Conservation (phyloP, 768 basidiomycete species). For the Psilocybe cubensis region DNA sequence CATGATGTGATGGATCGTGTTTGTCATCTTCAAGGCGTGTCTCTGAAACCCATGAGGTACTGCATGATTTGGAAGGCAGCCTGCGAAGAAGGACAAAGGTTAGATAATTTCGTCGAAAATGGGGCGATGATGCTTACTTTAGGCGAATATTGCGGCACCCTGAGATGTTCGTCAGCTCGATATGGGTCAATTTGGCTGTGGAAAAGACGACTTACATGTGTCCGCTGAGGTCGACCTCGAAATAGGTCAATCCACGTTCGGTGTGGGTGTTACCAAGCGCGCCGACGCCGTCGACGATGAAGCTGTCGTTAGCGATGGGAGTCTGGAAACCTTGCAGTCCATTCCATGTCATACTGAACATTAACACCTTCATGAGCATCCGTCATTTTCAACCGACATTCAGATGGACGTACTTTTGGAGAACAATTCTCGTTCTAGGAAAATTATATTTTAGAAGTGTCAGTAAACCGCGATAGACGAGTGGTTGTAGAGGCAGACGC, state of each 20-base stretch:
- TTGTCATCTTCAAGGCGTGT: slow-evolving; percentile 38
- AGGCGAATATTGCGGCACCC: slow-evolving; percentile 72
- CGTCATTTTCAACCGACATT: not conserved
- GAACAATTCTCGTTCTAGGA: slow-evolving; percentile 61
- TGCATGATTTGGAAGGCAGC: slow-evolving; percentile 74
- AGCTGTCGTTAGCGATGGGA: slow-evolving; percentile 65
- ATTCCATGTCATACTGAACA: slow-evolving; percentile 51
- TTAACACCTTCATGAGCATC: not conserved
- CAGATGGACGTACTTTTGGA: slow-evolving; percentile 57
- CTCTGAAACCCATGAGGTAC: slow-evolving; percentile 66
- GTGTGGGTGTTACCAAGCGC: slow-evolving; percentile 65
- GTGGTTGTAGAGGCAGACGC: slow-evolving; percentile 18
- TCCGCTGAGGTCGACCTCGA: slow-evolving; percentile 69
- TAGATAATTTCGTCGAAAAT: not conserved
- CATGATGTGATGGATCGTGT: not conserved
- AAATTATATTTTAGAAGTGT: slow-evolving; percentile 1
- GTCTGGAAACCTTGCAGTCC: slow-evolving; percentile 76
- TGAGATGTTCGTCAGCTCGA: slow-evolving; percentile 22
- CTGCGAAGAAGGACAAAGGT: slow-evolving; percentile 30
- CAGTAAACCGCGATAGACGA: not conserved
- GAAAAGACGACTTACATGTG: slow-evolving; percentile 57
- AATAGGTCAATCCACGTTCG: slow-evolving; percentile 70
- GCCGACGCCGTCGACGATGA: slow-evolving; percentile 73
- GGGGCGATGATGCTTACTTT: slow-evolving; percentile 38
- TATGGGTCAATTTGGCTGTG: not conserved